These are phyloP conservation scores for Pseudogymnoascus sp. DNA, from an alignment of 2,329 filamentous ascomycete species.

Conservation along the genomic window DNA sequence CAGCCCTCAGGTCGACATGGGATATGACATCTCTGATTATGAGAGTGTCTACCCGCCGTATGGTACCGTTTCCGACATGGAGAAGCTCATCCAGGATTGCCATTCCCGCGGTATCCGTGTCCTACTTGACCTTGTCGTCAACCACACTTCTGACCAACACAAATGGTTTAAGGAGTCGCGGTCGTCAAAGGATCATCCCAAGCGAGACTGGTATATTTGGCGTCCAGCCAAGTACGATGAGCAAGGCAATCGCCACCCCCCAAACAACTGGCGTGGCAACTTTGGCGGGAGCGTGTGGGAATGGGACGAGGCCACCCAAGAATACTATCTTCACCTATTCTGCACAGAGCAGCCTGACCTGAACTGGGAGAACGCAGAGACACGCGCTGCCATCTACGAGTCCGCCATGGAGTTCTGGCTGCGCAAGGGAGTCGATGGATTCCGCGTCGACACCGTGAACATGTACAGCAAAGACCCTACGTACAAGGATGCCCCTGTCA, in stretches of 20 bases:
- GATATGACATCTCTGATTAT: conserved; percentile 67
- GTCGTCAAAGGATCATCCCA: conserved; percentile 39
- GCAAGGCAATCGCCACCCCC: conserved; percentile 32
- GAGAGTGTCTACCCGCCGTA: conserved; percentile 58
- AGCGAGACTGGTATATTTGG: conserved; percentile 62
- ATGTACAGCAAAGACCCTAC: conserved; percentile 58
- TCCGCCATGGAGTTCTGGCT: conserved; percentile 74
- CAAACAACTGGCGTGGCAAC: conserved; percentile 65
- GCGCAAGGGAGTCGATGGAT: conserved; percentile 62
- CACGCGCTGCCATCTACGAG: conserved; percentile 63
- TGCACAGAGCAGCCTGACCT: conserved; percentile 70
- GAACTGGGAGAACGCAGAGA: conserved; percentile 71
- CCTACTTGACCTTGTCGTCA: conserved; percentile 66
- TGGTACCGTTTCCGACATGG: conserved; percentile 60
- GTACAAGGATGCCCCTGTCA: conserved; percentile 51
- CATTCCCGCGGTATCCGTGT: conserved; percentile 57
- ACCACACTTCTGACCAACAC: conserved; percentile 51
- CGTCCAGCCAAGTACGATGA: conserved; percentile 31
- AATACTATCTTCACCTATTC: conserved; percentile 74
- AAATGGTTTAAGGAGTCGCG: conserved; percentile 51
- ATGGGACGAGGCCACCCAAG: conserved; percentile 62
- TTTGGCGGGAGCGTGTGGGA: conserved; percentile 58
- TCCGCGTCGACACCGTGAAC: conserved; percentile 70
- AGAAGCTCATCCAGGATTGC: conserved; percentile 51
- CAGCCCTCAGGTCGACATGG: conserved; percentile 61